Base-by-base conservation (phyloP, 768 basidiomycete species). In the Tricholoma hemisulphureum region DNA sequence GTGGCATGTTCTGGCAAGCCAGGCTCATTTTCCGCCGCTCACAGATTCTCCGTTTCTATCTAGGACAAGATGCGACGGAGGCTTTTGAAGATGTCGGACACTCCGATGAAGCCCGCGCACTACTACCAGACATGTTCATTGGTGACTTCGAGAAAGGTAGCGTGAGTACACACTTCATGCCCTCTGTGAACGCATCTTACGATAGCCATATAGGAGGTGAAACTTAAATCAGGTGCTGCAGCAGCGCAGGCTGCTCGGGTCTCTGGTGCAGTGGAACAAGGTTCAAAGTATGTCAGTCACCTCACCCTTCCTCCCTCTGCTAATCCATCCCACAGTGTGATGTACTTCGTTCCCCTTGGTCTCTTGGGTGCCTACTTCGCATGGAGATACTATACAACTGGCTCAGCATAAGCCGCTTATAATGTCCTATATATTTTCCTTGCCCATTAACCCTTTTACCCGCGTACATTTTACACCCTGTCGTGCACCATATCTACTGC, bases 31-130 rank as follows among this genome's bases (percentile, higher is more conserved):
- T 61, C 35, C 51, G 51, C 50, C 41, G 34, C 59, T 60, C 54
- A 65, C 39, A 46, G 45, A 39, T 60, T 35, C 54, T 41, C 29
- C 29, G 43, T 51, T 35, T 61, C 9, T 60, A 18, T 73, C 23
- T 20, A 95, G 94, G 91, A 65, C 88, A 90, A 71, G 95, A 98
- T 71, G 95, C 96, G 21, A 95, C 96, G 31, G 97, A 98, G 68
- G 94, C 97, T 6, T 99, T 99, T 68, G 96, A 98, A 77, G 97
- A 99, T 72, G 96, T 99, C 28, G 97, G 97, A 28, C 97, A 98
- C 82, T 98, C 95, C 1, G 96, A 98, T 65, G 97, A 99, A 76
- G 97, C 97, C 23, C 87, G 97, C 53, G 88, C 80, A 11, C 82
- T 95, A 58, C 81, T 98, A 53, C 84, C 83, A 16, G 86, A 73